These are phyloP conservation scores for Pluteus cervinus DNA, from an alignment of 768 basidiomycete species.

Conservation along the genomic window DNA sequence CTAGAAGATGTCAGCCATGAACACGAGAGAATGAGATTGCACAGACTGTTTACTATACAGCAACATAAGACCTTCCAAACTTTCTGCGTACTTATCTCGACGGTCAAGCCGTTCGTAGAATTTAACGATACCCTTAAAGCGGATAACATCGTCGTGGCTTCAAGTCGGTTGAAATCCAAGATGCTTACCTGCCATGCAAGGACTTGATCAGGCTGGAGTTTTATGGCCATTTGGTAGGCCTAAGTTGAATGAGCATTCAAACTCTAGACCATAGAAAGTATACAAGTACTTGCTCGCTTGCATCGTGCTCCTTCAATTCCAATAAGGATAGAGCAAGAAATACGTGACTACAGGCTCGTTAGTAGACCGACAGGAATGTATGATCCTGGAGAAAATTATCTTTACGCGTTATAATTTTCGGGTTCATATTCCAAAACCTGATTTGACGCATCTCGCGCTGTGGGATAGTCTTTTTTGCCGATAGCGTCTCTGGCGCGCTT, in stretches of 20 bases:
- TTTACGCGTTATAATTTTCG: conserved; percentile 85
- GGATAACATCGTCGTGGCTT: conserved; percentile 1
- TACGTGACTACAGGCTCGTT: conserved; percentile 53
- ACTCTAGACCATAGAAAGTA: conserved; percentile 1
- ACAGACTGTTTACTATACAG: conserved; percentile 56
- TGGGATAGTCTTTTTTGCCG: conserved; percentile 65
- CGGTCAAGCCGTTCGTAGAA: conserved; percentile 61
- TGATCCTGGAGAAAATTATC: conserved; percentile 9
- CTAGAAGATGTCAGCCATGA: conserved; percentile 29
- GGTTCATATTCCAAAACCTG: conserved; percentile 71
- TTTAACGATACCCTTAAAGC: conserved; percentile 60
- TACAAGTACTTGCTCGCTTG: conserved; percentile 79
- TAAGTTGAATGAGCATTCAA: conserved; percentile 23
- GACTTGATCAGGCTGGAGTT: conserved; percentile 57
- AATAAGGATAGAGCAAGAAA: conserved; percentile 78
- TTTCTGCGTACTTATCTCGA: conserved; percentile 52
- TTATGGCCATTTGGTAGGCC: conserved; percentile 77
- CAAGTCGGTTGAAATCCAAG: conserved; percentile 12
- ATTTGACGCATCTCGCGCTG: conserved; percentile 60
- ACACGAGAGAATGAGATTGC: conserved; percentile 13
- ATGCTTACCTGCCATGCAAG: conserved; percentile 79
- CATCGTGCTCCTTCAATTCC: conserved; percentile 62
- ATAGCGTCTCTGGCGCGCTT: conserved; percentile 76
- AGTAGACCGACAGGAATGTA: neutral
- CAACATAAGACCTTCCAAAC: conserved; percentile 50